phyloP scores from a whole-genome alignment of 2,329 filamentous ascomycete species.

The Monosporascus sp. region DNA sequence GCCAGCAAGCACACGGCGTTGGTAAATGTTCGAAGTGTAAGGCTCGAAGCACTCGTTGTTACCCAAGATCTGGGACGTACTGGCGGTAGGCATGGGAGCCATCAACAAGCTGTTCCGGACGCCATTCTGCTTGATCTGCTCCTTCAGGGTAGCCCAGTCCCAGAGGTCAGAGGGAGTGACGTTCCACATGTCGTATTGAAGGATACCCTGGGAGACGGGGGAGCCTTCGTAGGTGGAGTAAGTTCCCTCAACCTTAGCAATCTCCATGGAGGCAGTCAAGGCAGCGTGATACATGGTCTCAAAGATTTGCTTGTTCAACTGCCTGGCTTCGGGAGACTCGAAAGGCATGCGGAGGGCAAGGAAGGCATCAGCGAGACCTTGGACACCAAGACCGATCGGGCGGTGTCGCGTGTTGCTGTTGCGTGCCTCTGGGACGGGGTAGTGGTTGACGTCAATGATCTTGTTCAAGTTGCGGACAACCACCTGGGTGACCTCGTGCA shows the following conservation, averaged over 20 bases:
- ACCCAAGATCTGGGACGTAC: conserved; percentile 94
- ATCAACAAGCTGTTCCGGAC: conserved; percentile 93
- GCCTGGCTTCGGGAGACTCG: conserved; percentile 87
- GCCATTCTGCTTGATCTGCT: conserved; percentile 86
- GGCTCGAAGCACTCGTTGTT: conserved; percentile 99
- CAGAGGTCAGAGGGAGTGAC: conserved; percentile 90
- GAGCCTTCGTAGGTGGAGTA: conserved; percentile 92
- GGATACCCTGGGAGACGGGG: conserved; percentile 88
- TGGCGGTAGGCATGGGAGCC: conserved; percentile 96
- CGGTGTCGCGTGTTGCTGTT: conserved; percentile 98
- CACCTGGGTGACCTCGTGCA: conserved; percentile 90
- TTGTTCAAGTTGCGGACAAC: conserved; percentile 95
- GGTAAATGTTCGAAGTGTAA: conserved; percentile 99
- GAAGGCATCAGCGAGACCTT: conserved; percentile 97
- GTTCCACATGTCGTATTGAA: conserved; percentile 99
- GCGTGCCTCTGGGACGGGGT: conserved; percentile 88
- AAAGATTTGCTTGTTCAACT: conserved; percentile 97
- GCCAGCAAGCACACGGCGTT: conserved; percentile 91
- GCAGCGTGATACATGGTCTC: conserved; percentile 99
- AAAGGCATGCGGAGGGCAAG: conserved; percentile 94
- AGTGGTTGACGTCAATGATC: conserved; percentile 98
- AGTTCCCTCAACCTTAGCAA: conserved; percentile 76
- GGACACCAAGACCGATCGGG: conserved; percentile 93
- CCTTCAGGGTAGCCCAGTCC: conserved; percentile 91
- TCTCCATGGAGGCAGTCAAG: conserved; percentile 79